Evolutionary conservation across 2,329 filamentous ascomycete species (phyloP).

Genomic region (Stagonosporopsis chrysanthemi): DNA sequence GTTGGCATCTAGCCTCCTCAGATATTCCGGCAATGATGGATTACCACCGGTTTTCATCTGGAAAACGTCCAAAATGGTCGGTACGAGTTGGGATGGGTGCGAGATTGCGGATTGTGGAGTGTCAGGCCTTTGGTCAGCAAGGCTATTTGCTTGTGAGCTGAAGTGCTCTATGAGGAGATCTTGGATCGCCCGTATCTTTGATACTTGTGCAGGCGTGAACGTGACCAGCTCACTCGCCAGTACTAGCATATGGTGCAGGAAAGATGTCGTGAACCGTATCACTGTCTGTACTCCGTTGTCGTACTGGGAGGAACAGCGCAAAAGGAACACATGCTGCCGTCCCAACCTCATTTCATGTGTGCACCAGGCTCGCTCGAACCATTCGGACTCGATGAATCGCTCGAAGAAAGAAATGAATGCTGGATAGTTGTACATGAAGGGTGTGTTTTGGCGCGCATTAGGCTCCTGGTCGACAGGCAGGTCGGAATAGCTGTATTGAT

Average conservation of each 20-base stretch:
- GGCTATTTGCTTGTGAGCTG: conserved; percentile 7
- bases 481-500: conserved; percentile 44
- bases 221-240: conserved; percentile 40
- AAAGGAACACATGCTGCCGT: conserved; percentile 51
- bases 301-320: conserved; percentile 43
- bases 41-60: conserved; percentile 53
- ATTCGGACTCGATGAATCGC: conserved; percentile 51
- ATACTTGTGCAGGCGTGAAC: conserved; percentile 20
- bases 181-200: conserved; percentile 32
- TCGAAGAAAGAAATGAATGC: conserved; percentile 39
- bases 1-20: conserved; percentile 52
- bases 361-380: conserved; percentile 57
- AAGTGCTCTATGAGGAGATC: conserved; percentile 26
- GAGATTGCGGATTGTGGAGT: conserved; percentile 20
- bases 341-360: conserved; percentile 54
- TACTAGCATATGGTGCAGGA: conserved; percentile 52
- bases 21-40: conserved; percentile 50
- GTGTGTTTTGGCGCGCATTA: conserved; percentile 35
- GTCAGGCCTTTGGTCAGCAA: conserved; percentile 26
- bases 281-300: conserved; percentile 35
- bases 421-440: conserved; percentile 40
- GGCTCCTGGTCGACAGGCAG: conserved; percentile 33
- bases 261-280: conserved; percentile 52
- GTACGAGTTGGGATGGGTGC: conserved; percentile 21
- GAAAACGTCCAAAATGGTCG: conserved; percentile 49